Evolutionary conservation across 768 basidiomycete species (phyloP), one percentile per base, ranked within the genome.

Genomic region (Boletellus ananas): DNA sequence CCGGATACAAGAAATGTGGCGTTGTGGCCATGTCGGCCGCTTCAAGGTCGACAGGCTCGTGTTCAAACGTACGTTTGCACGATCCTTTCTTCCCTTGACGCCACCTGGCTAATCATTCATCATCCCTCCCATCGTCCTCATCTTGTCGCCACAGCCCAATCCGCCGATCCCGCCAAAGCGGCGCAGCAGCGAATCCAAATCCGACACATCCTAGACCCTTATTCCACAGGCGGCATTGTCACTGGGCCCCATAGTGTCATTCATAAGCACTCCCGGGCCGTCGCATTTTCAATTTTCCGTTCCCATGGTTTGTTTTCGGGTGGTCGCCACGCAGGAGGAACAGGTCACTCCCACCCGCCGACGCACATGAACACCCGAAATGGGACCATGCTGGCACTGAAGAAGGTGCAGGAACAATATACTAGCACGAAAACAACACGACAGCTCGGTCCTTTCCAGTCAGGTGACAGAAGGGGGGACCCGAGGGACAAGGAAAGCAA

Each of bases 191-290:
- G 88, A 18, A 70, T 90, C 20, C 79, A 80, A 44, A 71, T 87
- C 37, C 74, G 74, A 8, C 81, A 80, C 50, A 72, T 81, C 47
- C 71, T 74, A 21, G 81, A 79, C 54, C 75, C 76, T 0, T 78
- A 71, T 52, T 65, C 70, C n/a, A 66, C 64, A 29, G 69, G 62
- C 5, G 74, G 73, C 33, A 68, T 65, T 6, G 69, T 66, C 29
- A 75, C 74, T 31, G 84, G 86, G 1, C 87, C 88, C 0, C 71
- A 74, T 20, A 75, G 80, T 31, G 82, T 85, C 47, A 80, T 92
- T 29, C 90, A 92, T 67, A 88, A 87, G 57, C 90, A 92, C 62
- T 88, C 90, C 1, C 81, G 85, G 47, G 85, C 85, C 4, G 70
- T 79, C 27, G 90, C 87, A 1, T 90, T 90, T 67, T 90, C 89